Evolutionary conservation across 2,329 filamentous ascomycete species (phyloP).

Genomic region (Trichoderma cornu-damae): DNA sequence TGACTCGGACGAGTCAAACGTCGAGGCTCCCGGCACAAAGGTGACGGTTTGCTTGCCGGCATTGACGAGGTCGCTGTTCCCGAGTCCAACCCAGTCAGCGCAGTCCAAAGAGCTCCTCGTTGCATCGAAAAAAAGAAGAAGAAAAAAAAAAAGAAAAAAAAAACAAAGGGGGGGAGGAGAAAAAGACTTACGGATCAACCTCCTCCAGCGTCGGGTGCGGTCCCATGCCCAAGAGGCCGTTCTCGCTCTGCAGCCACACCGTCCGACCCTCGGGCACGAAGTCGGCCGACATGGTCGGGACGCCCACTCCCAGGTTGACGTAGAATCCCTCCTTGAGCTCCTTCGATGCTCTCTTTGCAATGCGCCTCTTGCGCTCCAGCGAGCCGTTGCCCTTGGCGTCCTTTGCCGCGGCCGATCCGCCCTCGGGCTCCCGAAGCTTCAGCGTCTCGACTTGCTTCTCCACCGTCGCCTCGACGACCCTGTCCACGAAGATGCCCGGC

Average conservation of each 20-base stretch:
- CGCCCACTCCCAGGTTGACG: constrained; percentile 76
- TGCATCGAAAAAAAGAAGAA: too few species aligned
- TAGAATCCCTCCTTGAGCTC: constrained; percentile 78
- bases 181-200: constrained; percentile 57
- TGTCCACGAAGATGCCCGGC: constrained; percentile 76
- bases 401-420: constrained; percentile 29
- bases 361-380: constrained; percentile 59
- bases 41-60: constrained; percentile 86
- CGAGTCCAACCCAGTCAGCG: not conserved
- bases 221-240: constrained; percentile 79
- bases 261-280: constrained; percentile 63
- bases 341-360: constrained; percentile 70
- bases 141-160: too few species aligned
- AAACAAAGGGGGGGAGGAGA: too few species aligned
- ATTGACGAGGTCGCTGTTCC: constrained; percentile 66
- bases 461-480: constrained; percentile 68
- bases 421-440: constrained; percentile 49
- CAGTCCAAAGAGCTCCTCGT: too few species aligned
- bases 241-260: constrained; percentile 83
- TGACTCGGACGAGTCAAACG: constrained; percentile 74
- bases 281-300: constrained; percentile 77
- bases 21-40: constrained; percentile 67
- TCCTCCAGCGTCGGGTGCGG: constrained; percentile 68
- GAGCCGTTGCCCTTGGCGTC: constrained; percentile 42
- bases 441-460: constrained; percentile 68